These are phyloP conservation scores for Pleurozium schreberi DNA, from an alignment of 225 moss, liverwort and hornwort genomes.

Conservation along the genomic window DNA sequence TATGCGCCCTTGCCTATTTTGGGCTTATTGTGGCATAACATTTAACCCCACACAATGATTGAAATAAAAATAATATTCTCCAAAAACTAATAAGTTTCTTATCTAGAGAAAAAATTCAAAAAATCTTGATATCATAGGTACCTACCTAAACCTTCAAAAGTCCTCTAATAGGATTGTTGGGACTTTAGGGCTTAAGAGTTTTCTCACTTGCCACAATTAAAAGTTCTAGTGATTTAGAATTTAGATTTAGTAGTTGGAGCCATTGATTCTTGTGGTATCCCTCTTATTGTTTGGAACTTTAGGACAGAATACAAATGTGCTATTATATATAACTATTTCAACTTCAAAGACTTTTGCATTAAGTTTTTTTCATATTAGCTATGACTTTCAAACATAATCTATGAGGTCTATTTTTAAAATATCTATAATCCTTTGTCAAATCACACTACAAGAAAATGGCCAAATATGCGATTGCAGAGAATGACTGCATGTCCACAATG, in stretches of 20 bases:
- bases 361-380: background rate
- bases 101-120: no score
- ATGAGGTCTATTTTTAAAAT: background rate
- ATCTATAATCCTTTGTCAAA: background rate
- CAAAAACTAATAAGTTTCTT: background rate
- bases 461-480: no score
- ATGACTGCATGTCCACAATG: no score
- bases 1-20: background rate
- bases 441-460: no score
- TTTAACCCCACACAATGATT: fast-evolving
- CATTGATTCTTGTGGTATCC: background rate
- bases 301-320: background rate
- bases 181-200: no score
- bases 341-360: background rate
- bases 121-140: background rate
- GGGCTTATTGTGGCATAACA: background rate
- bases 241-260: background rate
- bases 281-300: background rate
- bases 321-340: background rate
- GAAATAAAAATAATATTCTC: background rate
- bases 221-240: background rate
- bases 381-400: background rate
- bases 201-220: no score
- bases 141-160: no score
- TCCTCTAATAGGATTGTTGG: no score